Evolutionary conservation across 306 rosid species (phyloP).

Genomic region (Castanea crenata): DNA sequence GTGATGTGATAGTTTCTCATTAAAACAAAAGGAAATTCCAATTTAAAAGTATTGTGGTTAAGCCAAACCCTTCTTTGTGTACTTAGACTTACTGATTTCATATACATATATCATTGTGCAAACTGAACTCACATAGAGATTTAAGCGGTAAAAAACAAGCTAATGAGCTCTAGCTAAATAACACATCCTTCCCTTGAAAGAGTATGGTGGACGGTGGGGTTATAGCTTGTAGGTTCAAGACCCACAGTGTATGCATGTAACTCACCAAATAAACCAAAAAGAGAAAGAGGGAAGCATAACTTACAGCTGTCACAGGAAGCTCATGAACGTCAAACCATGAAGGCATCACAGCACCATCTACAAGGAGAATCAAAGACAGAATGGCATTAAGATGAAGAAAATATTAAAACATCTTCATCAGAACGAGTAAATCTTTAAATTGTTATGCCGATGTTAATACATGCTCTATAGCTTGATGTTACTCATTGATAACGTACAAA

Average conservation of each 20-base stretch:
- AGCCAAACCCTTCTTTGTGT: too few relatives aligned
- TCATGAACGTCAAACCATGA: slow-evolving; percentile 91
- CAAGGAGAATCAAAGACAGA: slow-evolving; percentile 29
- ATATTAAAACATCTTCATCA: background rate
- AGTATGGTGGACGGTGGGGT: background rate
- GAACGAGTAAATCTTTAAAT: background rate
- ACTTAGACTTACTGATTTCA: too few relatives aligned
- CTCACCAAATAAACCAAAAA: background rate
- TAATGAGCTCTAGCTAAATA: too few relatives aligned
- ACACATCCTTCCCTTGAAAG: too few relatives aligned
- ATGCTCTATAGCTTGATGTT: background rate
- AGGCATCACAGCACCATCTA: slow-evolving; percentile 74
- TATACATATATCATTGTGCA: background rate
- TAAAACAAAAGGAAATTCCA: too few relatives aligned
- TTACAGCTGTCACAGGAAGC: slow-evolving; percentile 72
- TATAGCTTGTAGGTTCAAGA: background rate
- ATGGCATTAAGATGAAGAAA: background rate
- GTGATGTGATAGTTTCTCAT: too few relatives aligned
- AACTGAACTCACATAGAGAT: background rate
- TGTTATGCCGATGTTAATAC: background rate
- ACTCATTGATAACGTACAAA: background rate
- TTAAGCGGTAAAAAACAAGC: background rate
- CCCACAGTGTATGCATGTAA: background rate
- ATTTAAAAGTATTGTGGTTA: too few relatives aligned
- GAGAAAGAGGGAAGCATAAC: slow-evolving; percentile 22